Percentiles rank a stretch among this genome's conserved stretches.
Conservation (phyloP, 352 stramenopile species). For the Blastocystis sp. region DNA sequence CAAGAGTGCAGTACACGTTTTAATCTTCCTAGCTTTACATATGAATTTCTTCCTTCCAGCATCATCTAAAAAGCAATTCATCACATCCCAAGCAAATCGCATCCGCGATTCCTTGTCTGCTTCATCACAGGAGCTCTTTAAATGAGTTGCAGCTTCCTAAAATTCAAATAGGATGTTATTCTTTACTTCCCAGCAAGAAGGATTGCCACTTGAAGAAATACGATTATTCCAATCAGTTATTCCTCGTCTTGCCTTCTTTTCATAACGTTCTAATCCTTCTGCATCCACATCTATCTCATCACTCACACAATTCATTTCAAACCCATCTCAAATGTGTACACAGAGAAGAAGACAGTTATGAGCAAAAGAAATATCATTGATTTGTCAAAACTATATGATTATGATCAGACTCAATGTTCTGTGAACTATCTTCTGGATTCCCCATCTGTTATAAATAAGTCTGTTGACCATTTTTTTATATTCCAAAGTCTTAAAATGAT, state of each 20-base stretch:
- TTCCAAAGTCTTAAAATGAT: too few species aligned
- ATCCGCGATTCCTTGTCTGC: background rate
- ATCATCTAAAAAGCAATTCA: conserved; percentile 31
- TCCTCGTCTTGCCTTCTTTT: background rate
- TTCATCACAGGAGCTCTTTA: background rate
- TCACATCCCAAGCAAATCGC: conserved; percentile 7
- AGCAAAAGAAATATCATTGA: background rate
- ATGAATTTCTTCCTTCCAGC: conserved; percentile 6
- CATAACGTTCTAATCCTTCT: background rate
- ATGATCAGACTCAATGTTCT: too few species aligned
- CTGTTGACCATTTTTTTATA: too few species aligned
- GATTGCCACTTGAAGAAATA: background rate
- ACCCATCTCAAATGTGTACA: background rate
- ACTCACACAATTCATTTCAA: background rate
- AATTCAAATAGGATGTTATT: background rate
- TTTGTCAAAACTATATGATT: background rate
- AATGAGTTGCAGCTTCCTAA: background rate
- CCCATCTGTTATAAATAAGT: too few species aligned
- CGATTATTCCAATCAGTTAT: background rate
- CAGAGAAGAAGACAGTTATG: background rate
- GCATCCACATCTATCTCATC: conserved; percentile 17
- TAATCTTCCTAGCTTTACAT: background rate
- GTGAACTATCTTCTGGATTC: too few species aligned
- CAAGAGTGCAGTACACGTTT: background rate
- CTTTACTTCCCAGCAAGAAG: conserved; percentile 44